These are phyloP conservation scores for Rhizopogon roseolus DNA, from an alignment of 768 basidiomycete species.

Conservation along the genomic window DNA sequence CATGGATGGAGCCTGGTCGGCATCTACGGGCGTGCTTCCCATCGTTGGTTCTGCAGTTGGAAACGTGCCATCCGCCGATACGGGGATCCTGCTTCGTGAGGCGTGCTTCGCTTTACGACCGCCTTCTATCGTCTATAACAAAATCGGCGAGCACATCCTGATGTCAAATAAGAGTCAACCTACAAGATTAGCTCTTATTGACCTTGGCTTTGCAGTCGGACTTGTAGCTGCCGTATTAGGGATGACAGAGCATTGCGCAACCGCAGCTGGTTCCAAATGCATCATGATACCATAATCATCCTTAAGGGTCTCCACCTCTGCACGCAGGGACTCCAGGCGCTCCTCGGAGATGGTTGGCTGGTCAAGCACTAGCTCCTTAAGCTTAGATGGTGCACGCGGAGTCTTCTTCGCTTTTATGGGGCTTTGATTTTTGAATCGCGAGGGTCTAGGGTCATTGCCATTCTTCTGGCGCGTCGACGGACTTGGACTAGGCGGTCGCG, in stretches of 20 bases:
- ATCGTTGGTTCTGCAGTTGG: conserved; percentile 9
- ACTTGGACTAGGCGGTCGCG: conserved; percentile 10
- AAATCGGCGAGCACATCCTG: conserved; percentile 12
- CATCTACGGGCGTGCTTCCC: conserved; percentile 9
- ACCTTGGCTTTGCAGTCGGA: conserved; percentile 23
- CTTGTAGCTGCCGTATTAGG: conserved; percentile 4
- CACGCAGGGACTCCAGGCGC: conserved; percentile 16
- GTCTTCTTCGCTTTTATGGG: conserved; percentile 11
- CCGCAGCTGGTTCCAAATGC: not conserved
- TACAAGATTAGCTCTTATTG: conserved; percentile 14
- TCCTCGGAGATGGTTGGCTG: conserved; percentile 22
- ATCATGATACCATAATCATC: conserved; percentile 4
- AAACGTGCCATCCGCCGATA: conserved; percentile 10
- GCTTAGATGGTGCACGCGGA: not conserved
- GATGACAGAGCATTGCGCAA: not conserved
- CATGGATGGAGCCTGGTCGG: conserved; percentile 14
- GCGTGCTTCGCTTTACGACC: conserved; percentile 15
- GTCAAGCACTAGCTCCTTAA: not conserved
- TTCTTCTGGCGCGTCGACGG: conserved; percentile 11
- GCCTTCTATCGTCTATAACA: conserved; percentile 13
- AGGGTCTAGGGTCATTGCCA: conserved; percentile 5
- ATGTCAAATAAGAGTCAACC: conserved; percentile 6
- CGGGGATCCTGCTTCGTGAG: conserved; percentile 10
- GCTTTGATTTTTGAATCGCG: conserved; percentile 10
- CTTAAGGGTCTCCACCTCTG: conserved; percentile 12